Conservation (phyloP, 768 basidiomycete species). For the Kwoniella europaea region DNA sequence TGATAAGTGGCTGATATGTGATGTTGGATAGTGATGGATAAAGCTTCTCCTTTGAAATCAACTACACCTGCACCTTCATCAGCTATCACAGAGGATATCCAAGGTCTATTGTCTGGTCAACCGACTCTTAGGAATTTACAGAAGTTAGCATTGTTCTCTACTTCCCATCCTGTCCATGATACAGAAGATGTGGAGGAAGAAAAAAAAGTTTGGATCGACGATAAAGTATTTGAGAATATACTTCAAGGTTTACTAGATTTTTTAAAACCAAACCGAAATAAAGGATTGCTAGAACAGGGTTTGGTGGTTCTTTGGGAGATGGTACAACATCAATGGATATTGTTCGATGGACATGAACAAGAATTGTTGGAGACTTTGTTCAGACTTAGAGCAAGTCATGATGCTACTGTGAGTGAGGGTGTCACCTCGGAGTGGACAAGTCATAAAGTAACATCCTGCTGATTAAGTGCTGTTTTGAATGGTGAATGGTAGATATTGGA, state of each 20-base stretch:
- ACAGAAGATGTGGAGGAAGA: constrained; percentile 27
- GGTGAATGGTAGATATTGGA: constrained; percentile 41
- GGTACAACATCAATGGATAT: constrained; percentile 71
- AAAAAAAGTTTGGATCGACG: constrained; percentile 68
- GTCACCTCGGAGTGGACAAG: not conserved
- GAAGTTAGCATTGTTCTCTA: constrained; percentile 63
- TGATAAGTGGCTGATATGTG: not conserved
- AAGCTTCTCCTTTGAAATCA: constrained; percentile 62
- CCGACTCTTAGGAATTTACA: constrained; percentile 67
- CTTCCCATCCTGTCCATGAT: constrained; percentile 32
- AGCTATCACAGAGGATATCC: constrained; percentile 65
- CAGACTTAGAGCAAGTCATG: constrained; percentile 73
- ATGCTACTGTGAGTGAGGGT: constrained; percentile 66
- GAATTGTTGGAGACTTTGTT: constrained; percentile 75
- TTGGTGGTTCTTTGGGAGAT: constrained; percentile 83
- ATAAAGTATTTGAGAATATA: constrained; percentile 72
- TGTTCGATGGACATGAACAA: constrained; percentile 78
- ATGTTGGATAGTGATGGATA: constrained; percentile 62
- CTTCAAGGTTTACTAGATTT: constrained; percentile 71
- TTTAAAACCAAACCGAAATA: constrained; percentile 68
- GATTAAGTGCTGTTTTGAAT: not conserved
- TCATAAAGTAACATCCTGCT: not conserved
- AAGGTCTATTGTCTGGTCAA: constrained; percentile 65
- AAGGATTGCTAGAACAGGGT: constrained; percentile 74
- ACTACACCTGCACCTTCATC: constrained; percentile 60